A percentile compares a stretch with the other conserved stretches of the same genome.
These are phyloP conservation scores for Leishmania guyanensis DNA, from an alignment of 208 protist genomes.

Conservation along the genomic window DNA sequence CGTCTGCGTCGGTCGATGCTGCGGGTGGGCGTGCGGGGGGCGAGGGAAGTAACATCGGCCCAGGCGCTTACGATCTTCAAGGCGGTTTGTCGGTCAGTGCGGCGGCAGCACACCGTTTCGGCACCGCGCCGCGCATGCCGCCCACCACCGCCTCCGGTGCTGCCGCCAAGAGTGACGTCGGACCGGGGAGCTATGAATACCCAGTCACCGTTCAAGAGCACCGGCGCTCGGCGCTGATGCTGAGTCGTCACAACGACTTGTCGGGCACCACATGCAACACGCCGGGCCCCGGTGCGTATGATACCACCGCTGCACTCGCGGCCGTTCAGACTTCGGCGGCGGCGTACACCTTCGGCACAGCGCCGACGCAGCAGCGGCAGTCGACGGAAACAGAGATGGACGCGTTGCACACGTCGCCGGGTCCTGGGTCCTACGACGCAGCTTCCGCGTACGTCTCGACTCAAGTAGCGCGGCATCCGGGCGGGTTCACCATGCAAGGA, in stretches of 20 bases:
- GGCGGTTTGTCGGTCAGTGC: neutral
- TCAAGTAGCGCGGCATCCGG: slow-evolving; percentile 6
- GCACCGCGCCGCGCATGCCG: slow-evolving; percentile 30
- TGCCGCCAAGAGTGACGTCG: slow-evolving; percentile 9
- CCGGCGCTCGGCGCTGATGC: slow-evolving; percentile 20
- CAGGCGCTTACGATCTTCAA: slow-evolving; percentile 48
- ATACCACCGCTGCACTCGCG: slow-evolving; percentile 1
- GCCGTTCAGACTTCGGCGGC: slow-evolving; percentile 5
- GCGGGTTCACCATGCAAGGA: slow-evolving; percentile 20
- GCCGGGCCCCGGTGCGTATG: slow-evolving; percentile 60
- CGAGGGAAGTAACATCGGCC: slow-evolving; percentile 27
- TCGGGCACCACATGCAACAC: slow-evolving; percentile 16
- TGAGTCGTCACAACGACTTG: slow-evolving; percentile 2
- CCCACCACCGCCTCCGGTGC: neutral
- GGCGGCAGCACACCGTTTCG: slow-evolving; percentile 13
- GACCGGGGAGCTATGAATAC: slow-evolving; percentile 52
- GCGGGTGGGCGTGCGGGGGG: neutral
- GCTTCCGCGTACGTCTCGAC: slow-evolving; percentile 13
- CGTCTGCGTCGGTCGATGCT: neutral
- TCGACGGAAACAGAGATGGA: neutral
- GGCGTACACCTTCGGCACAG: slow-evolving; percentile 16
- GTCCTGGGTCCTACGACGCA: slow-evolving; percentile 40
- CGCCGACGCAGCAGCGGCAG: slow-evolving; percentile 16
- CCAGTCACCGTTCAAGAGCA: slow-evolving; percentile 18
- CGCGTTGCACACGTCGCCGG: slow-evolving; percentile 10